Evolutionary conservation across 768 basidiomycete genomes (phyloP).

Genomic region (Lactifluus hygrophoroides): DNA sequence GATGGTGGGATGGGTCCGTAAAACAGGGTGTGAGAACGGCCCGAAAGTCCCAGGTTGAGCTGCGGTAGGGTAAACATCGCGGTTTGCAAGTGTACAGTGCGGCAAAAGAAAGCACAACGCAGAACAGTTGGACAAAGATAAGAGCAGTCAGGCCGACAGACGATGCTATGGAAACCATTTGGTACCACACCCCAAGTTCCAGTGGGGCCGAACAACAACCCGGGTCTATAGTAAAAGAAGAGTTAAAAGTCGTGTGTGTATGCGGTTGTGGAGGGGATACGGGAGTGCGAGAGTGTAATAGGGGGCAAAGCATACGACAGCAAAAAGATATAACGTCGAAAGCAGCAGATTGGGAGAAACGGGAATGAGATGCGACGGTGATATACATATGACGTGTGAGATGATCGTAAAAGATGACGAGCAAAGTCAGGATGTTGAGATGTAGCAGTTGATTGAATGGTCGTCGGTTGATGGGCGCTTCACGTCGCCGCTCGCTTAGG

Average conservation of each 20-base stretch:
- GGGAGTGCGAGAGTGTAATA: no score
- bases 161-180: neutral
- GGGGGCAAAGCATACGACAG: constrained; percentile 10
- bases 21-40: neutral
- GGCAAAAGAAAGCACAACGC: neutral
- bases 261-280: neutral
- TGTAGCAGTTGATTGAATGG: neutral
- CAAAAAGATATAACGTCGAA: constrained; percentile 10
- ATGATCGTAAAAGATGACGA: neutral
- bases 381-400: constrained; percentile 3
- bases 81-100: neutral
- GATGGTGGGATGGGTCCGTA: neutral
- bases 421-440: neutral
- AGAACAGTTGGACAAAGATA: neutral
- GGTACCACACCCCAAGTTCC: neutral
- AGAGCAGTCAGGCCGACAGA: neutral
- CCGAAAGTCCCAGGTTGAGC: neutral
- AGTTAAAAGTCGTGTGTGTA: neutral
- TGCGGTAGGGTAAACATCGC: neutral
- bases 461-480: neutral
- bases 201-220: neutral
- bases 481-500: constrained; percentile 2
- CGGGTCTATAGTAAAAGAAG: neutral
- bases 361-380: neutral
- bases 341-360: constrained; percentile 2